Evolutionary conservation across 345 rosid genomes (phyloP), one percentile per base, ranked within the genome.

Genomic region (Capsella bursapastoris): DNA sequence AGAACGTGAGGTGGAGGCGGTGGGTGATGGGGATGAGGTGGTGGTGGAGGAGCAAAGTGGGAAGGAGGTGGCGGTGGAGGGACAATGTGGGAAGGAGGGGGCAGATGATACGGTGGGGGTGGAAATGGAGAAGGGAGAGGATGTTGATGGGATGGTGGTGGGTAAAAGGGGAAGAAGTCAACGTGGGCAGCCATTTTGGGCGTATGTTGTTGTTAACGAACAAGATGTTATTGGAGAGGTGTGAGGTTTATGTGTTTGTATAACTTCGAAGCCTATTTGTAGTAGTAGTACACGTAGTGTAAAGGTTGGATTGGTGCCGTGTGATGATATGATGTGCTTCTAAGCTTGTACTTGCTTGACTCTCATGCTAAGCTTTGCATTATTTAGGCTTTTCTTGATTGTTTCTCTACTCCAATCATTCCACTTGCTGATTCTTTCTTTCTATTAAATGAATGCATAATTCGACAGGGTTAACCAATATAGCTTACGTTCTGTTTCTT

Each of bases 1-100:
- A 74, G 49, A 38, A 72, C 38, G 76, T 80, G 86, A 60, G 91
- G 81, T n/a, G 88, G 85, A 47, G 84, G 60, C 4, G 85, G 84
- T 53, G 82, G 70, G 28, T 63, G 45, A 49, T 66, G 56, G 15
- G 83, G 87, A 79, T 52, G 86, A 55, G 82, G 81, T 35, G 82
- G 51, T 28, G 78, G 40, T 0, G 51, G 74, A 2, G 64, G 71
- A 50, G 75, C 73, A 18, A 27, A 34, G 37, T 53, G 80, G 44
- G 49, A 48, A 55, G 75, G 80, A 25, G 84, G 68, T 28, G 55
- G 55, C 1, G 71, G 62, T 52, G 71, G 64, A 73, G 64, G 64
- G 31, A 31, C 27, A 55, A 47, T 35, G 70, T 55, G 53, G 70
- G 77, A 64, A 48, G 67, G 66, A 63, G 76, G 35, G 25, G 76